Evolutionary conservation across 2,329 filamentous ascomycete species (phyloP).

Genomic region (Magnaporthiopsis poae): DNA sequence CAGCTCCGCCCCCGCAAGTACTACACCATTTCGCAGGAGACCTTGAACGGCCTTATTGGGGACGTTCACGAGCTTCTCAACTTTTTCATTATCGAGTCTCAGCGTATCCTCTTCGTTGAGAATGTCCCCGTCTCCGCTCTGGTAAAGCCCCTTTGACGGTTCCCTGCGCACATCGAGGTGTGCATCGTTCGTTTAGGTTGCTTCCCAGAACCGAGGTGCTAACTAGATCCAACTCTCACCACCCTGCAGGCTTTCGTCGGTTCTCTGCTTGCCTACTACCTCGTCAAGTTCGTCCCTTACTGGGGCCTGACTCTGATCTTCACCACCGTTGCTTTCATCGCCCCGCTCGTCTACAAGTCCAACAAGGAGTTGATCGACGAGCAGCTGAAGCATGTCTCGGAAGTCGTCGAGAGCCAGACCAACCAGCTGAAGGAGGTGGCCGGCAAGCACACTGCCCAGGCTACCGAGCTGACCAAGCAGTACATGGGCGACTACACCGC

Average conservation of each 20-base stretch:
- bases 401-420: slow-evolving; percentile 53
- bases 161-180: too few species aligned
- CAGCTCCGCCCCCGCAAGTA: slow-evolving; percentile 59
- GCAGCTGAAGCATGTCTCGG: slow-evolving; percentile 47
- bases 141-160: slow-evolving; percentile 33
- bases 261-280: slow-evolving; percentile 56
- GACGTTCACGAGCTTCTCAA: slow-evolving; percentile 60
- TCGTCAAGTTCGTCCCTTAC: slow-evolving; percentile 60
- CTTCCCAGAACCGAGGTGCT: neutral
- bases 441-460: slow-evolving; percentile 54
- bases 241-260: slow-evolving; percentile 42
- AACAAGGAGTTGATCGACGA: slow-evolving; percentile 62
- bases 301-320: slow-evolving; percentile 56
- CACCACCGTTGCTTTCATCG: slow-evolving; percentile 50
- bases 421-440: slow-evolving; percentile 51
- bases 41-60: slow-evolving; percentile 49
- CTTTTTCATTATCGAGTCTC: slow-evolving; percentile 61
- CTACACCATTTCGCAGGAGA: slow-evolving; percentile 55
- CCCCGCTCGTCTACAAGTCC: slow-evolving; percentile 53
- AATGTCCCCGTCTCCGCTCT: slow-evolving; percentile 50
- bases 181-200: neutral
- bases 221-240: neutral
- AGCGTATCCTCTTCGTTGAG: slow-evolving; percentile 59
- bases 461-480: slow-evolving; percentile 55
- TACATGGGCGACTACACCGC: slow-evolving; percentile 58